These are phyloP conservation scores for Pisolithus sp. DNA, from an alignment of 768 basidiomycete genomes.

Conservation along the genomic window DNA sequence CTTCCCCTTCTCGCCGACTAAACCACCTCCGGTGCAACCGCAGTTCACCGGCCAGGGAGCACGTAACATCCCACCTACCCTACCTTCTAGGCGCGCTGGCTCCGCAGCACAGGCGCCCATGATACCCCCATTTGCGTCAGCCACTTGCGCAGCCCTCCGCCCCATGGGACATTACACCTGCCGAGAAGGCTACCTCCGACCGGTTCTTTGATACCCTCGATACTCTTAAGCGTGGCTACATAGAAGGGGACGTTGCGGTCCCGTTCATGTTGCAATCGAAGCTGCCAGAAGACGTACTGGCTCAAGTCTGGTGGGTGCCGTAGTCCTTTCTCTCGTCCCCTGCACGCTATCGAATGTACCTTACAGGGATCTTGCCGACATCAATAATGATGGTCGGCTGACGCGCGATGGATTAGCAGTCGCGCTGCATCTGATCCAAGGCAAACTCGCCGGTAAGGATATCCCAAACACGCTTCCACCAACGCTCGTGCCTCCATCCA, in stretches of 20 bases:
- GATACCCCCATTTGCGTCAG: conserved; percentile 25
- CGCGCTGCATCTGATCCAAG: conserved; percentile 89
- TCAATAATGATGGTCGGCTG: conserved; percentile 80
- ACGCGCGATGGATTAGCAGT: conserved; percentile 93
- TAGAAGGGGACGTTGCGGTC: conserved; percentile 92
- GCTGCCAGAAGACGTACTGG: conserved; percentile 75
- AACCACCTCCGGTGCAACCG: conserved; percentile 60
- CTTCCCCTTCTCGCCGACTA: conserved; percentile 36
- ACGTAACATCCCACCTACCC: conserved; percentile 17
- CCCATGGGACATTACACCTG: conserved; percentile 78
- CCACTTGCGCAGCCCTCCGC: conserved; percentile 19
- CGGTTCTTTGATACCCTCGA: conserved; percentile 81
- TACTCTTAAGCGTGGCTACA: conserved; percentile 61
- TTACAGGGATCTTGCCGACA: conserved; percentile 86
- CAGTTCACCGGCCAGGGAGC: conserved; percentile 37
- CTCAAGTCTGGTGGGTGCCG: conserved; percentile 75
- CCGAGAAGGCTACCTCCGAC: conserved; percentile 76
- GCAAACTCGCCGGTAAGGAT: conserved; percentile 72
- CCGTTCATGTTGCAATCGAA: conserved; percentile 93
- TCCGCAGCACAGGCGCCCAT: conserved; percentile 15
- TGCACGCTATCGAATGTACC: conserved; percentile 4
- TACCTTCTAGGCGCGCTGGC: conserved; percentile 18
- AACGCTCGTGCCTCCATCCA: conserved; percentile 75
- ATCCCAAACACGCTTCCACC: conserved; percentile 66
- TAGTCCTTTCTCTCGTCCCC: not conserved